Base-by-base conservation (phyloP, 352 stramenopile genomes). In the Globisporangium okanoganense region DNA sequence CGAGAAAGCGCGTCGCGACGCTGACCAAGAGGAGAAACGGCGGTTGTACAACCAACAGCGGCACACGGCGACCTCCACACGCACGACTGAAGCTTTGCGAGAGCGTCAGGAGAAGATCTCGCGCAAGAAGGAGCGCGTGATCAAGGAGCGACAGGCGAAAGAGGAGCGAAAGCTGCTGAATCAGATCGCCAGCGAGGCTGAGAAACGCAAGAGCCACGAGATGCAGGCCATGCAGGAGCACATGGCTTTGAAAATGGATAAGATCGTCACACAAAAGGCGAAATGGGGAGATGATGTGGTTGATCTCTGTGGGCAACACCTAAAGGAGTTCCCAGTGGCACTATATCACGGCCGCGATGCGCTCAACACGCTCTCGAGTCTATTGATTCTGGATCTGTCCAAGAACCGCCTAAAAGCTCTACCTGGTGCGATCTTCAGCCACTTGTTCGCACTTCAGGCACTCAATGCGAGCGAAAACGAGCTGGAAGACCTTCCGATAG, bases 91-190 rank as follows among this genome's bases (percentile, higher is more conserved):
- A 52, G 83, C 83, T 1, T 51, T 90, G 18, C 71, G 74, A 4
- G 82, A 90, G 51, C 76, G 78, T 0, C 72, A 90, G 56, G 71
- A 90, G 18, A 92, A 88, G 45, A 87, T 87, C 5, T 43, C 72
- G 4, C 67, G 75, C 44, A 75, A 79, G 38, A 85, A 83, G 58
- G 79, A 89, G 38, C 68, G 80, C 7, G 68, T 73, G 38, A 65
- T 89, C 24, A 86, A 85, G 50, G 79, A 85, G 29, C 73, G 75
- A 2, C 78, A 90, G 61, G 69, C 67, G 27, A 70, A 75, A 40
- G 77, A 89, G 64, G 83, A 92, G 64, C 72, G 72, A 36, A 58
- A 65, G 29, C 43, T 90, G 44, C 49, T 82, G 3, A 53, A 69
- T 1, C 69, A 71, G 52, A 75, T 85, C 31, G 49, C 70, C 1